Base-by-base conservation (phyloP, 2,329 filamentous ascomycete species). In the Chaetomiaceae sp. region DNA sequence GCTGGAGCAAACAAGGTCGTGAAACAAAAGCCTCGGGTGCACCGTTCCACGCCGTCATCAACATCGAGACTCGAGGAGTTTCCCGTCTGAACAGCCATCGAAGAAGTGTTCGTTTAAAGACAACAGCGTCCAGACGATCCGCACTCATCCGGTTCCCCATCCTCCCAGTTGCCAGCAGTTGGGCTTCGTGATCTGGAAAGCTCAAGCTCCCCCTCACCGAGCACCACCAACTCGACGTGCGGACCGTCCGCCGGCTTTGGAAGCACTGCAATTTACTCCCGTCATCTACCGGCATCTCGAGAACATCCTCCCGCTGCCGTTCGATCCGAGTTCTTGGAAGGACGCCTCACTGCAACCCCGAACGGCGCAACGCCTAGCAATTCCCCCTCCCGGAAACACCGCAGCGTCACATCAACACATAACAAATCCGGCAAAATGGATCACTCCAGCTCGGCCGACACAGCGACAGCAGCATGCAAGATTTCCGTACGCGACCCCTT, bases 351-450 rank as follows among this genome's bases (percentile, higher is more conserved):
- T 31, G 25, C 31, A 4, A 14, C 8, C 36, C 7, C 17, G 5
- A 15, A 34, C 43, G 11, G 19, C 43, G 12, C 29, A 15, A 6
- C 14, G 12, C 5, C 3, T 5, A 25, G 3, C 5, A 14, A 25
- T 31, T n/a, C 33, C 27, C 43, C 25, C 7, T 15, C 19, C 42
- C 40, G 34, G 36, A 42, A 40, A 39, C 36, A 39, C 31, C 20
- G 49, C 44, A 36, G 25, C 20, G 20, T 27, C 27, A 17, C 27
- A 19, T 15, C 40, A 31, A 11, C 15, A 20, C n/a, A 39, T n/a
- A n/a, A n/a, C n/a, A n/a, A n/a, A n/a, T n/a, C 33, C 37, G 6
- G 15, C 44, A 54, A 53, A 45, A 61, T 62, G 61, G 48, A 53
- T 22, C 54, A 61, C 51, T 34, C 27, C 22, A 17, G 37, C 39